Evolutionary conservation across 139 green algal genomes (phyloP).

Genomic region (Pycnococcus provasolii): DNA sequence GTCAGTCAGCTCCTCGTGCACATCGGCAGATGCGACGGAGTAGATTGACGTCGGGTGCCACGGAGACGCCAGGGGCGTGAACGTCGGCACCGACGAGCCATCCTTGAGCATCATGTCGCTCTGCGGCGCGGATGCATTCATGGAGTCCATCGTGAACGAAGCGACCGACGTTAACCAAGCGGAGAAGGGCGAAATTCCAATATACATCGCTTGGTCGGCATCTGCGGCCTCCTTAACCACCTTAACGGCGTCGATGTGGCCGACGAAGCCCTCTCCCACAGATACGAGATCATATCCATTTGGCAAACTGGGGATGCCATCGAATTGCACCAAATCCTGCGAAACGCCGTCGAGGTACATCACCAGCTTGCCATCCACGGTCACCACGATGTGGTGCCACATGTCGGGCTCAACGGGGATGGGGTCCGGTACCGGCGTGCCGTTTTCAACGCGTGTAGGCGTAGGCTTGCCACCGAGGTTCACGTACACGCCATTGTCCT

Average conservation of each 20-base stretch:
- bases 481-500: too few species aligned
- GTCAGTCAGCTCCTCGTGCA: too few species aligned
- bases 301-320: too few species aligned
- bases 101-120: background rate
- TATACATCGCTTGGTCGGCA: background rate
- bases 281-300: too few species aligned
- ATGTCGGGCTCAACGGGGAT: too few species aligned
- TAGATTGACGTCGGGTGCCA: slow-evolving; percentile 24
- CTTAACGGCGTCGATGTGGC: slow-evolving; percentile 23
- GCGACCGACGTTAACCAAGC: too few species aligned
- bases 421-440: too few species aligned
- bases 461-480: too few species aligned
- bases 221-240: background rate
- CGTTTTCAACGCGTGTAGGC: too few species aligned
- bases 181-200: background rate
- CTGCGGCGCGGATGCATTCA: too few species aligned
- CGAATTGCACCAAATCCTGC: background rate
- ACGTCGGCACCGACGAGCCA: background rate
- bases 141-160: slow-evolving; percentile 1
- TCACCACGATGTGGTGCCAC: background rate
- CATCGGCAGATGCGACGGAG: background rate
- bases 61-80: background rate
- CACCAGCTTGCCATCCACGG: slow-evolving; percentile 8
- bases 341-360: background rate
- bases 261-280: background rate